Conservation (phyloP, 2,329 filamentous ascomycete species). For the Stagonosporopsis tanaceti region DNA sequence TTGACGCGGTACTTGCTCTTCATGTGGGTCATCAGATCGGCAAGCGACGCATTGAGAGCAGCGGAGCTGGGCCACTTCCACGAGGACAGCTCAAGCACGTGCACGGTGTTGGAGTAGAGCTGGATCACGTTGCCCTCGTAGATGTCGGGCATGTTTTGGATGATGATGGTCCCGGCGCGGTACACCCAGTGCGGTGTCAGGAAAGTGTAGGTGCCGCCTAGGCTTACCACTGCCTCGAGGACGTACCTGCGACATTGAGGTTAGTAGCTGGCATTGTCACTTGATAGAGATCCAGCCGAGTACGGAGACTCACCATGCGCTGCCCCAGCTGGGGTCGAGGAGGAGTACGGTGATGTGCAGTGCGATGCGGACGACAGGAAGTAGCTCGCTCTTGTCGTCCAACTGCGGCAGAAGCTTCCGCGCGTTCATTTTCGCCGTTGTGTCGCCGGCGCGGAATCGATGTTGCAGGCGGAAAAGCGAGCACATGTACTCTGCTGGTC, state of each 20-base stretch:
- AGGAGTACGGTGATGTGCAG: constrained; percentile 46
- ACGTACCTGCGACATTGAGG: constrained; percentile 6
- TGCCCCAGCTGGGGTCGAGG: constrained; percentile 44
- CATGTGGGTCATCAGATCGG: constrained; percentile 45
- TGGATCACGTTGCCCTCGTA: constrained; percentile 44
- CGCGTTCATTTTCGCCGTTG: constrained; percentile 26
- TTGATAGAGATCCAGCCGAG: no score
- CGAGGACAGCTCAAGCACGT: constrained; percentile 44
- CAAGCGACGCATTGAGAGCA: constrained; percentile 37
- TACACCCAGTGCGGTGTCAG: constrained; percentile 49
- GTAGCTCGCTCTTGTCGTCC: constrained; percentile 35
- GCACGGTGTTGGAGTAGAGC: constrained; percentile 46
- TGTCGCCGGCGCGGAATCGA: constrained; percentile 45
- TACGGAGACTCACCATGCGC: constrained; percentile 29
- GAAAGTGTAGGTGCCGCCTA: constrained; percentile 42
- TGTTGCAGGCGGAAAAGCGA: constrained; percentile 47
- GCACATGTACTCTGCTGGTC: constrained; percentile 45
- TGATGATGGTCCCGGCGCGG: constrained; percentile 41
- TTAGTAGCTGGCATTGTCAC: no score
- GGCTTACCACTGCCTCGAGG: constrained; percentile 43
- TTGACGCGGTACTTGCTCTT: constrained; percentile 39
- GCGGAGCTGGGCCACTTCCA: constrained; percentile 48
- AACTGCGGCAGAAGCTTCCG: constrained; percentile 37
- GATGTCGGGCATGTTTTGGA: constrained; percentile 43
- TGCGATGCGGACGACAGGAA: constrained; percentile 39